Conservation (phyloP, 2,329 filamentous ascomycete species). For the Phoma sp. region DNA sequence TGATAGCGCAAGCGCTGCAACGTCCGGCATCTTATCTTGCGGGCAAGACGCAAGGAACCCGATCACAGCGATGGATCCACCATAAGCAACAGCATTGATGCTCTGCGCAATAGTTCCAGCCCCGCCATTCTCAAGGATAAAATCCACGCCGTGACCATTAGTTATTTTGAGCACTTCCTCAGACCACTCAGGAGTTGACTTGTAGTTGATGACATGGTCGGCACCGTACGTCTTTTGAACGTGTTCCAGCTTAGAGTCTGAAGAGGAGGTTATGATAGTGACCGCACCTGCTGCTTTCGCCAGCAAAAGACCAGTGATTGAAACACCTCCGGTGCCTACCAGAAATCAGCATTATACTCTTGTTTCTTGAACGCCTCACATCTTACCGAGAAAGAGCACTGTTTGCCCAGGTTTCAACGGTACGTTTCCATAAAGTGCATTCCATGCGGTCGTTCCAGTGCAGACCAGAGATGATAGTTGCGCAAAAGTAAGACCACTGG, state of each 20-base stretch:
- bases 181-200: conserved; percentile 55
- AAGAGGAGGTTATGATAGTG: conserved; percentile 59
- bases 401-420: conserved; percentile 17
- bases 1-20: conserved; percentile 35
- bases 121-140: conserved; percentile 54
- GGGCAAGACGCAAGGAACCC: conserved; percentile 47
- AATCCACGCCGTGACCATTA: conserved; percentile 53
- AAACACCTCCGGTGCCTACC: conserved; percentile 51
- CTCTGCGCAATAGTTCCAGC: conserved; percentile 50
- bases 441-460: conserved; percentile 28
- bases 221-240: conserved; percentile 51
- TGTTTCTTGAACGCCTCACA: too few species aligned
- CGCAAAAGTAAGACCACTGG: conserved; percentile 5
- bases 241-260: conserved; percentile 58
- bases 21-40: conserved; percentile 43
- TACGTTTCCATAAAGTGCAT: conserved; percentile 21
- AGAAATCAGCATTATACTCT: neutral
- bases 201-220: conserved; percentile 60
- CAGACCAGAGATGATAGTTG: conserved; percentile 18
- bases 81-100: conserved; percentile 54
- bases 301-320: conserved; percentile 32
- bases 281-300: conserved; percentile 54
- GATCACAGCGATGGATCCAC: conserved; percentile 56
- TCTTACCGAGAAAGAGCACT: conserved; percentile 24
- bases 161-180: conserved; percentile 56